Evolutionary conservation across 345 rosid species (phyloP), one percentile per base, ranked within the genome.

Genomic region (Luvunga scandens): DNA sequence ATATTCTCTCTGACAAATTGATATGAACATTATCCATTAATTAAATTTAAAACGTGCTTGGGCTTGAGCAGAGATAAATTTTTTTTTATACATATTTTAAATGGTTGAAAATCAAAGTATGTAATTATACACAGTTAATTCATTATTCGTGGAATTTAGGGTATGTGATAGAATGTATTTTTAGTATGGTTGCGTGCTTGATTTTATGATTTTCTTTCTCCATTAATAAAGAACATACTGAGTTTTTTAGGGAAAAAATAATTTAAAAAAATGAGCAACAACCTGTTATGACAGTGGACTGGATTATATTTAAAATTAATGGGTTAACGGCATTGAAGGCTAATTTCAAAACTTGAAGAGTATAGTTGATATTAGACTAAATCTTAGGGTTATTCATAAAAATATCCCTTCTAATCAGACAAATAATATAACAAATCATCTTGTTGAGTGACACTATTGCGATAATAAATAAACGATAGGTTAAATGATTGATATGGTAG

Each of bases 401-500:
- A 18, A 53, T 53, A 53, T 16, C 7, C 22, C 7, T 18, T 53
- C 21, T 18, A 53, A 53, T 53, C 22, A 53, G n/a, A 16, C 57
- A 53, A 18, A 19, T 18, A 53, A 53, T 5, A 5, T 45, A 0
- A 13, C 16, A 53, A 53, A 53, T 5, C 57, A 6, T 18, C 6
- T 53, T 5, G 6, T 18, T 5, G 50, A 14, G 50, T 13, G 50
- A 13, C 0, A 45, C 18, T 45, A 18, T 45, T 45, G 50, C 13
- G 68, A 64, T 18, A 19, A 4, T 31, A 24, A 64, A 64, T 7
- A 64, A 64, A 31, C 6, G 4, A 16, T 6, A 9, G 5, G 27
- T 14, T 74, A 60, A 36, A 63, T 34, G 28, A 69, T 77, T 80
- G 83, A 83, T 77, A 56, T 69, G 73, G 77, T 53, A 63, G 81